Evolutionary conservation across 345 rosid species (phyloP).

Genomic region (Arabidopsis arenosa): DNA sequence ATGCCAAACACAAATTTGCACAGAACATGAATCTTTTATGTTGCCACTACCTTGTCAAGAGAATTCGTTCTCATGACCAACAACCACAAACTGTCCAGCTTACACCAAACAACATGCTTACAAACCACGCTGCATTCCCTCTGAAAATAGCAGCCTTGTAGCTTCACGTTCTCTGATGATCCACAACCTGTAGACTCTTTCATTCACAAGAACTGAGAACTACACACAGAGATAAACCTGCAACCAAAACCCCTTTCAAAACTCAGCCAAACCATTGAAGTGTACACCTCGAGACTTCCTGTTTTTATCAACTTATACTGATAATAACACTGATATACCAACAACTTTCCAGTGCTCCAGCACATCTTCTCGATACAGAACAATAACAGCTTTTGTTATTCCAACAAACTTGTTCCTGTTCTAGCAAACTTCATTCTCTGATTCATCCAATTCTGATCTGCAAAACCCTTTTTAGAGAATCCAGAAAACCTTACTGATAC

Average conservation of each 20-base stretch:
- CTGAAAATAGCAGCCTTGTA: conserved; percentile 14
- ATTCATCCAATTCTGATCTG: neutral
- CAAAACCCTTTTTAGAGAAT: neutral
- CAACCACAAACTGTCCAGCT: neutral
- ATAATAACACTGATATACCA: too few species aligned
- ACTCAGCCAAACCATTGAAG: conserved; percentile 15
- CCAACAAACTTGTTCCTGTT: too few species aligned
- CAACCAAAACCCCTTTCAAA: neutral
- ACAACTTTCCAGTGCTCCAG: too few species aligned
- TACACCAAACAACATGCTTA: neutral
- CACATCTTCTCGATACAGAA: too few species aligned
- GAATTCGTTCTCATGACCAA: neutral
- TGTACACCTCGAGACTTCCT: too few species aligned
- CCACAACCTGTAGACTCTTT: neutral
- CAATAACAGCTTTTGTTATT: too few species aligned
- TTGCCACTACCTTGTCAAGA: neutral
- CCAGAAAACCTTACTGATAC: neutral
- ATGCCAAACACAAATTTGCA: neutral
- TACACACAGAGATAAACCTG: neutral
- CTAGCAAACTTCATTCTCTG: too few species aligned
- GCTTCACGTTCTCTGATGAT: conserved; percentile 1
- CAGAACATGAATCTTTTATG: neutral
- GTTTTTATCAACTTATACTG: too few species aligned
- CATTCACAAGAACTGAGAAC: neutral
- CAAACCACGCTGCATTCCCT: neutral